A percentile compares a stretch with the other conserved stretches of the same genome.
These are phyloP conservation scores for Cyclostephanos invisitatus DNA, from an alignment of 108 stramenopile genomes.

Conservation along the genomic window DNA sequence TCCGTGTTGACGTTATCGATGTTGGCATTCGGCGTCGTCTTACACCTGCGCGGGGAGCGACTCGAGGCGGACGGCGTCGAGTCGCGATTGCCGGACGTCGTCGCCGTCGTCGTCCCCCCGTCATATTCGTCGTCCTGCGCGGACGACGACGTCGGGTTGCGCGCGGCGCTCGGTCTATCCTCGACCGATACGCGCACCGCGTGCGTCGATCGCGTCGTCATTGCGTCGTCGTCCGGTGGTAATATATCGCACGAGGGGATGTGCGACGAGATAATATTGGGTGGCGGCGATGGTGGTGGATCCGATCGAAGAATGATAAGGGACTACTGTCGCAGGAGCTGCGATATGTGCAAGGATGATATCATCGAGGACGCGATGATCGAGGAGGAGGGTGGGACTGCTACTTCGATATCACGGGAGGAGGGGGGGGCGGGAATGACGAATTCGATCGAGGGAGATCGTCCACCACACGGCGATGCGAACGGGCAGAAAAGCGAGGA, in stretches of 20 bases:
- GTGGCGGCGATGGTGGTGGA: not conserved
- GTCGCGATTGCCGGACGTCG: not conserved
- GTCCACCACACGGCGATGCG: not conserved
- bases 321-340: constrained; percentile 8
- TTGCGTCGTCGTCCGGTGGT: not conserved
- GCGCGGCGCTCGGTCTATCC: not conserved
- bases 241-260: not conserved
- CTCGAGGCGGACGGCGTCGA: constrained; percentile 16
- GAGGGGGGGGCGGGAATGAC: not conserved
- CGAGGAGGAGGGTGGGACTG: constrained; percentile 1
- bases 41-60: constrained; percentile 28
- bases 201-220: not conserved
- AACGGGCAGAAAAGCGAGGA: too few relatives aligned
- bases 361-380: not conserved
- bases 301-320: not conserved
- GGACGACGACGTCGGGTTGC: not conserved
- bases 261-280: too few relatives aligned
- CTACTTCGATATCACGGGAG: not conserved
- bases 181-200: not conserved
- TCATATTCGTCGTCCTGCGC: not conserved
- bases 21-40: constrained; percentile 26
- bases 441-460: not conserved
- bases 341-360: not conserved
- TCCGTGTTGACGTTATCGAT: constrained; percentile 19
- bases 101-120: constrained; percentile 2